Base-by-base conservation (phyloP, 331 rosid species). In the Rosa hybrid region DNA sequence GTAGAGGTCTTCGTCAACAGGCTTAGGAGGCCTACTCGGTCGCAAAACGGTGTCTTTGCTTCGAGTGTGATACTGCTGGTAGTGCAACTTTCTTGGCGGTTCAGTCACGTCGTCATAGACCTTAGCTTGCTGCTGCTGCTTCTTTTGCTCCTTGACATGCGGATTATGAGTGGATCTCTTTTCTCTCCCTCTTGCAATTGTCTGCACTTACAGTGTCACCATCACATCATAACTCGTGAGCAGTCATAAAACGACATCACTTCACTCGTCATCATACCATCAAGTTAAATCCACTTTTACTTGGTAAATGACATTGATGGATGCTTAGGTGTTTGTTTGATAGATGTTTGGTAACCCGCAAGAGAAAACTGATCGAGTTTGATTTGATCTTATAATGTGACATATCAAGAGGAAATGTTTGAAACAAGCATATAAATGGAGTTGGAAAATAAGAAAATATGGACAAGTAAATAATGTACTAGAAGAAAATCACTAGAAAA, bases 1-100 rank as follows among this genome's bases (percentile, higher is more conserved):
- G 81, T 95, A 95, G 80, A 95, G 98, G 86, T 95, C 99, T 79
- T 95, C 96, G 39, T 95, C 98, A 0, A 95, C 92, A 0, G 98
- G 96, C 50, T 91, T 91, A 0, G 94, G 90, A 14, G 59, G 68
- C 76, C 80, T 69, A 2, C 85, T 60, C 46, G 78, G 62, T 12
- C 75, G 83, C 5, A 84, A 77, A 68, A 79, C 86, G 80, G 63
- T 64, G 80, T 72, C 78, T 83, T 71, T 8, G 17, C 20, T 44
- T 7, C 73, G 70, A 27, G 59, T 42, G 23, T 11, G 72, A 60
- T 60, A 68, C 5, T 34, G 51, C 14, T 80, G 77, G 9, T 49
- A 7, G 10, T 75, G 77, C 64, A 67, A 16, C 46, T 87, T 85
- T 9, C 83, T 81, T 72, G 87, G 68, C 75, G 82, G 88, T 76